A percentile compares a stretch with the other conserved stretches of the same genome.
Evolutionary conservation across 306 rosid species (phyloP).

Genomic region (Pachyrhizus erosus): DNA sequence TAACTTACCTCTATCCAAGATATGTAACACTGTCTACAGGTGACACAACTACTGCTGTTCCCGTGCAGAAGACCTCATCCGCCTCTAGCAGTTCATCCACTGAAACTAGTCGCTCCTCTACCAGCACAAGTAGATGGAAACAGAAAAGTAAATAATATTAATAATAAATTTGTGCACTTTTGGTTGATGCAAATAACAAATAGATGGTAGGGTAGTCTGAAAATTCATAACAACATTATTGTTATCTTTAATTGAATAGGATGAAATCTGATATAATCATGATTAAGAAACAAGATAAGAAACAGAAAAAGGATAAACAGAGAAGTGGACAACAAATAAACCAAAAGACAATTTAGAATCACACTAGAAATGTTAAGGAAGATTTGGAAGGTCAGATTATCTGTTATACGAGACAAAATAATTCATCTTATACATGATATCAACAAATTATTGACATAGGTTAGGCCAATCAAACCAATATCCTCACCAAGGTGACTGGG

Average conservation of each 20-base stretch:
- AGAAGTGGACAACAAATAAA: no score
- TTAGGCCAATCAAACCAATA: neutral
- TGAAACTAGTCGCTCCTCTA: slow-evolving; percentile 68
- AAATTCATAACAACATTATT: neutral
- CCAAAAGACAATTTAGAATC: neutral
- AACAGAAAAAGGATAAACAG: neutral
- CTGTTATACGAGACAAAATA: neutral
- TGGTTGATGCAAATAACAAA: neutral
- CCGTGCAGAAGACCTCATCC: slow-evolving; percentile 39
- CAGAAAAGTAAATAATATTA: neutral
- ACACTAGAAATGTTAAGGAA: neutral
- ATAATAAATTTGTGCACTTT: neutral
- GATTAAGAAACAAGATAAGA: neutral
- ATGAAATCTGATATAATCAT: neutral
- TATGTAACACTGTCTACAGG: slow-evolving; percentile 83
- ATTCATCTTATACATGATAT: neutral
- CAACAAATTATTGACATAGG: neutral
- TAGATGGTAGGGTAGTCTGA: neutral
- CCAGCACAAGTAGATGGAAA: slow-evolving; percentile 48
- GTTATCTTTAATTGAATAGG: neutral
- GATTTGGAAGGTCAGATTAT: neutral
- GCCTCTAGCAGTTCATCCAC: slow-evolving; percentile 58
- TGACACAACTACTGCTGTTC: slow-evolving; percentile 82
- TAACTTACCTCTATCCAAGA: slow-evolving; percentile 54
- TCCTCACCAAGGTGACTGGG: no score